Base-by-base conservation (phyloP, 176 grass and related monocot species). In the Eleusine coracana region DNA sequence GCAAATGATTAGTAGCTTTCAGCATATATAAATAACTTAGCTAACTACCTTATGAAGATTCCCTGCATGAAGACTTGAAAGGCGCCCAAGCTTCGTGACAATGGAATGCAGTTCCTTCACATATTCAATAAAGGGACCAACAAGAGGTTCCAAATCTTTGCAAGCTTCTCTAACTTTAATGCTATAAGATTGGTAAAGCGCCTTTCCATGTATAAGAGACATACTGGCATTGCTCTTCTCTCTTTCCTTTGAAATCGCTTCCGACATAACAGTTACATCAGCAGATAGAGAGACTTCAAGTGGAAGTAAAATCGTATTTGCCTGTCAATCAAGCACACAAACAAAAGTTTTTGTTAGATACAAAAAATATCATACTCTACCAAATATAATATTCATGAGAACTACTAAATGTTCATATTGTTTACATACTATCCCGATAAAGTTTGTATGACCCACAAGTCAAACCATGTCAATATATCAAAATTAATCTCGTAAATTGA, bases 1-100 rank as follows among this genome's bases (percentile, higher is more conserved):
- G 29, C 60, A 56, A 73, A 71, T 66, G 37, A 66, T 65, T 67
- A n/a, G 9, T 55, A 15, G n/a, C 16, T 50, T 48, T 67, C 59
- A 66, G 46, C 71, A 62, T 69, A 68, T 56, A 52, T 49, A 9
- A 21, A 75, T 88, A 37, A 48, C 37, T 56, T 84, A 85, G 73
- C 66, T 75, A 80, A 68, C 58, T 89, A 98, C 95, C 91, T 94
- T 95, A 71, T 95, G 95, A 84, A 98, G 92, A 80, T 91, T 98
- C 67, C 92, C 92, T 72, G 95, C 88, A 91, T 98, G 95, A 60
- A 98, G 82, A 86, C 90, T 94, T 63, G 95, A 94, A 83, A 89
- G 61, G 25, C 89, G 92, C 68, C 91, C 95, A 76, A 98, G 95
- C 79, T 89, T 98, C 60, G 84, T 95, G 77, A 98, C 68, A 76